Base-by-base conservation (phyloP, 345 rosid species). In the Populus ilicifolia region DNA sequence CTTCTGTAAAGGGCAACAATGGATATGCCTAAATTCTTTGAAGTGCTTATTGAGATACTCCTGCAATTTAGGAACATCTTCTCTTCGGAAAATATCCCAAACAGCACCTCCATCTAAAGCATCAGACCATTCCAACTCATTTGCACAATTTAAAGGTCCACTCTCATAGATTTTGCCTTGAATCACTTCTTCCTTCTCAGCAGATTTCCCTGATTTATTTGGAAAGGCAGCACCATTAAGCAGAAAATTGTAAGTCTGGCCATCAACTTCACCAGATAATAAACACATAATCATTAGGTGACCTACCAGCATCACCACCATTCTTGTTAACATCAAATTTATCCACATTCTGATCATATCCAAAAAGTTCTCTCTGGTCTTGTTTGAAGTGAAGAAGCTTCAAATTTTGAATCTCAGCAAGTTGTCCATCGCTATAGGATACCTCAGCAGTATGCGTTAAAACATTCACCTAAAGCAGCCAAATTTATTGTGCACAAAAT, bases 21-120 rank as follows among this genome's bases (percentile, higher is more conserved):
- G 74, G 73, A 76, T 80, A 79, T 90, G 94, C 80, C 97, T 85
- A 84, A 94, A 94, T 83, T 94, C 96, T 39, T 77, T 86, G 79
- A 85, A 83, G 82, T 94, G 93, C 80, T 83, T 89, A 50, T 67
- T 56, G 52, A 90, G 90, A 84, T 87, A 94, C 8, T 83, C 81
- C 84, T 86, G 83, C 81, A 94, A 79, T 83, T 88, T 92, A 30
- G 89, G 82, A 72, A 84, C 90, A 86, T 90, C 98, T 84, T 90
- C 80, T 81, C 93, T 87, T 62, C 89, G 89, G 82, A 89, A 94
- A 79, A 94, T 90, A 79, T 94, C 94, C 96, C 97, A 92, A 8
- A 90, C 76, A 73, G 98, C 97, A 50, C 93, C 93, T 23, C 88
- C 91, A 64, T 86, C 90, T 30, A 64, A 30, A 43, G 48, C 82